phyloP scores from a whole-genome alignment of 2,329 filamentous ascomycete species.

The Fusarium pseudocircinatum region DNA sequence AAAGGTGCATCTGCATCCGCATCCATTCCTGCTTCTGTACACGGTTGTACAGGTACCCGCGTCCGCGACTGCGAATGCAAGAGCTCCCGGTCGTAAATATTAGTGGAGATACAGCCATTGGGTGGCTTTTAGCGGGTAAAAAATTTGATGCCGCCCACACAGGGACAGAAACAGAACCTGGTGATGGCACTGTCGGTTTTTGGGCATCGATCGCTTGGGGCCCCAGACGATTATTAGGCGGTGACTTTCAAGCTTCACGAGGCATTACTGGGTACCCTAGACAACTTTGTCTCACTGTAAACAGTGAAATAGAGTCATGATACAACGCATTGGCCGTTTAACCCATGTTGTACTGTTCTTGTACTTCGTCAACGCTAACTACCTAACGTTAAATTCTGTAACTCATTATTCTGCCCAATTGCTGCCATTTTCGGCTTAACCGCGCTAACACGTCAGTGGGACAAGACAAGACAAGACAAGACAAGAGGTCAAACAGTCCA shows the following conservation, averaged over 20 bases:
- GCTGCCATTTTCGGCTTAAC: constrained; percentile 21
- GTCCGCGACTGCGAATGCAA: constrained; percentile 16
- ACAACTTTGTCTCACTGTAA: background rate
- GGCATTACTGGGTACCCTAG: constrained; percentile 10
- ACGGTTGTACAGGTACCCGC: constrained; percentile 12
- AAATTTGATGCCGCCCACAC: constrained; percentile 37
- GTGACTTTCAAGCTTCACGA: constrained; percentile 9
- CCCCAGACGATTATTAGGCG: constrained; percentile 24
- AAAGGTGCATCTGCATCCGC: background rate
- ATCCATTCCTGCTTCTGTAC: background rate
- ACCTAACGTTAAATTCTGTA: background rate
- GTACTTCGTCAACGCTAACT: background rate
- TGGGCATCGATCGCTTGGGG: constrained; percentile 35
- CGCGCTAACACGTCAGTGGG: constrained; percentile 11
- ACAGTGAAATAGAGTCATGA: background rate
- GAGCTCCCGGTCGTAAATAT: constrained; percentile 6
- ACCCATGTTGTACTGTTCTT: constrained; percentile 5
- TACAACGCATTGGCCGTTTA: constrained; percentile 10
- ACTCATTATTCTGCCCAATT: constrained; percentile 16
- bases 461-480: background rate
- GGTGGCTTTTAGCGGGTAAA: constrained; percentile 37
- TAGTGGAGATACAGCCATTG: constrained; percentile 16
- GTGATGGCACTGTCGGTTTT: constrained; percentile 32
- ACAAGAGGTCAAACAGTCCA: background rate
- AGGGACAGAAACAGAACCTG: constrained; percentile 30